Percentiles rank a stretch among this genome's conserved stretches.
These are phyloP conservation scores for Peronospora farinosa DNA, from an alignment of 352 stramenopile genomes.

Conservation along the genomic window DNA sequence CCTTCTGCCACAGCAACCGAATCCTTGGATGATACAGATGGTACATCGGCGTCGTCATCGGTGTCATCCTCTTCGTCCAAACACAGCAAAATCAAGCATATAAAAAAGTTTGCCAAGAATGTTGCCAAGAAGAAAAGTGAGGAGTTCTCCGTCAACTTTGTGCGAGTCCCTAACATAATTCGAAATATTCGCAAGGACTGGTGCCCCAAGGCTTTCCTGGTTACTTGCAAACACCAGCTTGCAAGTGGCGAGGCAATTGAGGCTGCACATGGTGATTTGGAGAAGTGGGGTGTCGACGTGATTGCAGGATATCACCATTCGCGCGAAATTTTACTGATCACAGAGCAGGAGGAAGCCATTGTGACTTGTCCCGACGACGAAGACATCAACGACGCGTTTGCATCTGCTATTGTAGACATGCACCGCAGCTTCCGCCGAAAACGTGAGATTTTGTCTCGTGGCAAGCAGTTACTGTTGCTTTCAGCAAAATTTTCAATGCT, in stretches of 20 bases:
- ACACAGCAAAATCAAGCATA: conserved; percentile 20
- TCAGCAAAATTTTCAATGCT: conserved; percentile 87
- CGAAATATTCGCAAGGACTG: conserved; percentile 76
- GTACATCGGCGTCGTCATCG: conserved; percentile 8
- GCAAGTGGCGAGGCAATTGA: conserved; percentile 64
- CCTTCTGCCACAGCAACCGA: conserved; percentile 14
- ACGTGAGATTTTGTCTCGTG: conserved; percentile 68
- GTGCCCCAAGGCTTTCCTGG: conserved; percentile 73
- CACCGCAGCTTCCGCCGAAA: conserved; percentile 70
- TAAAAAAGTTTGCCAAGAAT: conserved; percentile 39
- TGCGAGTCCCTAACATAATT: conserved; percentile 73
- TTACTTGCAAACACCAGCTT: conserved; percentile 77
- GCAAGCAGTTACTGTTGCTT: conserved; percentile 70
- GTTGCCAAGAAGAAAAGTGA: conserved; percentile 42
- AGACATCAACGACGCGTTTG: conserved; percentile 78
- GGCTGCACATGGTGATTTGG: conserved; percentile 55
- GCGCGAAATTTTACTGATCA: conserved; percentile 71
- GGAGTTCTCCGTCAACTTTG: conserved; percentile 76
- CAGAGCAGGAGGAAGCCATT: conserved; percentile 76
- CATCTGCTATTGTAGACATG: conserved; percentile 60
- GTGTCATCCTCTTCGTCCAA: conserved; percentile 22
- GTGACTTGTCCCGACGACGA: conserved; percentile 66
- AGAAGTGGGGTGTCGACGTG: conserved; percentile 78
- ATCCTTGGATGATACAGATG: conserved; percentile 2
- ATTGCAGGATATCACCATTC: conserved; percentile 61